Percentiles rank a stretch among this genome's conserved stretches.
Conservation (phyloP, 768 basidiomycete genomes). For the Trametes meyenii region DNA sequence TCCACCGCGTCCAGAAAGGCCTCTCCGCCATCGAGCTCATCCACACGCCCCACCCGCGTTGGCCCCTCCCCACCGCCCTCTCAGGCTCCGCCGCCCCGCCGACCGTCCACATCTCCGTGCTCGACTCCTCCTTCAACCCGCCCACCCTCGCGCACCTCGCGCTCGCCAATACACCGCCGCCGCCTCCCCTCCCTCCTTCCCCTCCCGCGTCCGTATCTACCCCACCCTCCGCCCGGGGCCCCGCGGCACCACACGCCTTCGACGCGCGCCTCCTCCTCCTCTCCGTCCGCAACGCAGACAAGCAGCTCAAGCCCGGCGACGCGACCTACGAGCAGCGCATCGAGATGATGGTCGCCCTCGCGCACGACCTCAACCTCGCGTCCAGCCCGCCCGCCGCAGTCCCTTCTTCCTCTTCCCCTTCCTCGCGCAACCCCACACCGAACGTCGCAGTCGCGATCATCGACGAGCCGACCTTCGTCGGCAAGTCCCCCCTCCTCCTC, state of each 20-base stretch:
- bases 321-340: conserved; percentile 77
- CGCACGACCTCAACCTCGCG: conserved; percentile 43
- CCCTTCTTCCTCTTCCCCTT: too few relatives aligned
- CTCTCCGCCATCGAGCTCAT: conserved; percentile 58
- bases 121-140: conserved; percentile 94
- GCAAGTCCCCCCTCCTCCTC: conserved; percentile 68
- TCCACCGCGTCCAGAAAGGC: conserved; percentile 47
- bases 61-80: conserved; percentile 56
- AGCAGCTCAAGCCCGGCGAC: conserved; percentile 67
- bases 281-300: conserved; percentile 88
- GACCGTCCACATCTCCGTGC: conserved; percentile 61
- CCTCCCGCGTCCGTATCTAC: too few relatives aligned
- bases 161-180: conserved; percentile 53
- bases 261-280: conserved; percentile 79
- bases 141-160: conserved; percentile 86
- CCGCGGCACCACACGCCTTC: conserved; percentile 43
- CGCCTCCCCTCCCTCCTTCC: too few relatives aligned
- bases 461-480: conserved; percentile 87
- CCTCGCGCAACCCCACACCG: conserved; percentile 7
- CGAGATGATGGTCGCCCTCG: conserved; percentile 83
- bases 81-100: conserved; percentile 8
- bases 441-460: conserved; percentile 82
- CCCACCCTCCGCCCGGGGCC: conserved; percentile 5
- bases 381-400: too few relatives aligned
- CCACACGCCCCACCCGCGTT: conserved; percentile 58